Percentiles rank a stretch among this genome's conserved stretches.
These are phyloP conservation scores for Mortierella sp. DNA, from an alignment of 371 early-diverging fungal genomes.

Conservation along the genomic window DNA sequence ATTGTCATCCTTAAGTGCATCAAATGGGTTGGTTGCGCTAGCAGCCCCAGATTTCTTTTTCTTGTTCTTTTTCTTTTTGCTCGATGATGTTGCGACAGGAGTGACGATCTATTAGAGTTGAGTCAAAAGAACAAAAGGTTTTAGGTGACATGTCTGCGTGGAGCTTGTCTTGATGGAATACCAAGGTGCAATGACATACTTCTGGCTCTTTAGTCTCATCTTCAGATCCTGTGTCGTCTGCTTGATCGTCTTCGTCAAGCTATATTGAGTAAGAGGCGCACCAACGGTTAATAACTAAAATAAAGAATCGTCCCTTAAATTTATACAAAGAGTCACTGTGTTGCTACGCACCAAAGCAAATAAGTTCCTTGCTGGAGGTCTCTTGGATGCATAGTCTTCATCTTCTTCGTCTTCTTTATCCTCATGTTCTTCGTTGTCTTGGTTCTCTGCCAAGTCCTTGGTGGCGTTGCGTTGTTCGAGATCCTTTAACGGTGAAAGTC, in stretches of 20 bases:
- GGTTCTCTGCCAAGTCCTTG: slow-evolving; percentile 25
- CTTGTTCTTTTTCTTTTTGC: slow-evolving; percentile 59
- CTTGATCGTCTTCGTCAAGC: slow-evolving; percentile 57
- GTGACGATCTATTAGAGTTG: background rate
- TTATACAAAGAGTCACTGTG: background rate
- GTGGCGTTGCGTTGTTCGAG: slow-evolving; percentile 18
- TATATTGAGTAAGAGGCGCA: slow-evolving; percentile 5
- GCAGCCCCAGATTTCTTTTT: slow-evolving; percentile 40
- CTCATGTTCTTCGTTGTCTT: slow-evolving; percentile 37
- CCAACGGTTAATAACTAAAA: background rate
- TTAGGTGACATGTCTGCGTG: background rate
- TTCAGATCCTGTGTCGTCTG: slow-evolving; percentile 29
- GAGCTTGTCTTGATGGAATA: background rate
- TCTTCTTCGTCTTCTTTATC: slow-evolving; percentile 57
- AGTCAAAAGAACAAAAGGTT: background rate
- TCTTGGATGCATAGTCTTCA: slow-evolving; percentile 39
- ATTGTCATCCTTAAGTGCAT: slow-evolving; percentile 32
- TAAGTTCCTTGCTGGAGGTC: slow-evolving; percentile 63
- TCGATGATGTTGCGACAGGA: slow-evolving; percentile 33
- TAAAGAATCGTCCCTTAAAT: too few relatives aligned
- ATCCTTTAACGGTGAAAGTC: slow-evolving; percentile 36
- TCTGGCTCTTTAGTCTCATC: slow-evolving; percentile 25
- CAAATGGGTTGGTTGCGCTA: slow-evolving; percentile 40
- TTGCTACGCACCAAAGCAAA: slow-evolving; percentile 73
- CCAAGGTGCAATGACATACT: slow-evolving; percentile 10